A percentile compares a stretch with the other conserved stretches of the same genome.
phyloP scores from a whole-genome alignment of 1,139 yeast species.

The Yamadazyma atlantica region DNA sequence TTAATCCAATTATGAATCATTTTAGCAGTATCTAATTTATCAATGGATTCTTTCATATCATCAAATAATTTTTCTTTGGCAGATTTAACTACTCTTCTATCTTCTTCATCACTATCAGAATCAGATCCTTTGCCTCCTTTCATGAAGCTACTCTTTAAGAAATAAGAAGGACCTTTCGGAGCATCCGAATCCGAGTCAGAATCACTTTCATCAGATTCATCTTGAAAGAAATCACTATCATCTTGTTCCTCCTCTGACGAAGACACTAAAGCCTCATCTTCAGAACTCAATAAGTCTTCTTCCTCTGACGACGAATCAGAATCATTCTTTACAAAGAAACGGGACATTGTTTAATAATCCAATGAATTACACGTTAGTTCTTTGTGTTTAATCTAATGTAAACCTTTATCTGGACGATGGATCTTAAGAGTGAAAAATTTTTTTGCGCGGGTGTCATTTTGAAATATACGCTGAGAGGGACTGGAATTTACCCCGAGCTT shows the following conservation, averaged over 20 bases:
- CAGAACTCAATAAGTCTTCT: constrained; percentile 69
- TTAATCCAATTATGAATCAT: constrained; percentile 79
- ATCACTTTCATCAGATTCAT: constrained; percentile 40
- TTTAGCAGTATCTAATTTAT: constrained; percentile 68
- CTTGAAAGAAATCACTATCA: constrained; percentile 32
- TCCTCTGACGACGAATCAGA: constrained; percentile 74
- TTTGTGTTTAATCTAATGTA: not conserved
- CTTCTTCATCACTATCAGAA: constrained; percentile 61
- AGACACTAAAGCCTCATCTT: constrained; percentile 63
- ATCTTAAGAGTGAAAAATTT: constrained; percentile 6
- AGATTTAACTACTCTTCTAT: constrained; percentile 83
- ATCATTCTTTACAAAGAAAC: constrained; percentile 69
- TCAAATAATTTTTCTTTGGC: constrained; percentile 92
- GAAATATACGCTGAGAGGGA: constrained; percentile 4
- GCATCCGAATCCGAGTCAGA: constrained; percentile 42
- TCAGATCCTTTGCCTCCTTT: constrained; percentile 51
- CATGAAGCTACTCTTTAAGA: constrained; percentile 53
- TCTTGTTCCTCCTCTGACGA: constrained; percentile 49
- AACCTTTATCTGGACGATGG: constrained; percentile 14
- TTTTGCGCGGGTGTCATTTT: constrained; percentile 4
- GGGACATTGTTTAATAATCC: constrained; percentile 49
- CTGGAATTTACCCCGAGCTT: constrained; percentile 1
- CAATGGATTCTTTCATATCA: constrained; percentile 72
- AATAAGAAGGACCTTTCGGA: constrained; percentile 56
- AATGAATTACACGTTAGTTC: not conserved